A percentile compares a stretch with the other conserved stretches of the same genome.
phyloP scores from a whole-genome alignment of 805 yeast genomes.

The Jamesozyma jinghongensis region DNA sequence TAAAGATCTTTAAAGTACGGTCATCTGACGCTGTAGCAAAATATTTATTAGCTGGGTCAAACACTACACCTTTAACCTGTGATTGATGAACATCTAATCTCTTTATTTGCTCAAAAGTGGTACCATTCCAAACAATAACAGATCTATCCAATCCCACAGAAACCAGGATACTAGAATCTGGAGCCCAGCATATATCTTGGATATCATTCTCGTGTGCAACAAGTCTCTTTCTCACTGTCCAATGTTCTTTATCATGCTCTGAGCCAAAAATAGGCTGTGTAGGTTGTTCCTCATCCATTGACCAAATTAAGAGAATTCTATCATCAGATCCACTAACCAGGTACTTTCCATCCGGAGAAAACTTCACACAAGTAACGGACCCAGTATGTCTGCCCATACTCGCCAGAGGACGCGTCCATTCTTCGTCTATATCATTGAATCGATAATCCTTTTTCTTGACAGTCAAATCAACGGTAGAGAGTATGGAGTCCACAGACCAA shows the following conservation, averaged over 20 bases:
- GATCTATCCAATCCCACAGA: constrained; percentile 93
- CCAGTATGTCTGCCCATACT: constrained; percentile 95
- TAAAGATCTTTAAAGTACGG: constrained; percentile 76
- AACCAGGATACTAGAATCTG: constrained; percentile 81
- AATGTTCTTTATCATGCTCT: constrained; percentile 73
- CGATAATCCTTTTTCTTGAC: constrained; percentile 4
- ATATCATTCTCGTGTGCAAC: constrained; percentile 98
- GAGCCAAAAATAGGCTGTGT: constrained; percentile 53
- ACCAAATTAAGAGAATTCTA: constrained; percentile 85
- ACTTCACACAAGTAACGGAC: constrained; percentile 87
- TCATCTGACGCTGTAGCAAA: constrained; percentile 97
- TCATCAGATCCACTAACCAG: constrained; percentile 95
- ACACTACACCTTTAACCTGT: constrained; percentile 91
- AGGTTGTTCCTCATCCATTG: constrained; percentile 58
- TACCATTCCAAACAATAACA: constrained; percentile 88
- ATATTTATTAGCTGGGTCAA: constrained; percentile 96
- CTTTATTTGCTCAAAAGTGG: constrained; percentile 77
- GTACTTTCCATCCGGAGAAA: constrained; percentile 86
- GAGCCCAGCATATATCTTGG: constrained; percentile 97
- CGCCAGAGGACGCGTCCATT: constrained; percentile 50
- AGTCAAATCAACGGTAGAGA: constrained; percentile 27
- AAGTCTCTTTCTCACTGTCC: constrained; percentile 86
- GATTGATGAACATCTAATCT: constrained; percentile 89
- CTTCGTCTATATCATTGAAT: constrained; percentile 11
- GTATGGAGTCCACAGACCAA: constrained; percentile 62